Evolutionary conservation across 2,329 filamentous ascomycete genomes (phyloP).

Genomic region (Neocucurbitaria cava): DNA sequence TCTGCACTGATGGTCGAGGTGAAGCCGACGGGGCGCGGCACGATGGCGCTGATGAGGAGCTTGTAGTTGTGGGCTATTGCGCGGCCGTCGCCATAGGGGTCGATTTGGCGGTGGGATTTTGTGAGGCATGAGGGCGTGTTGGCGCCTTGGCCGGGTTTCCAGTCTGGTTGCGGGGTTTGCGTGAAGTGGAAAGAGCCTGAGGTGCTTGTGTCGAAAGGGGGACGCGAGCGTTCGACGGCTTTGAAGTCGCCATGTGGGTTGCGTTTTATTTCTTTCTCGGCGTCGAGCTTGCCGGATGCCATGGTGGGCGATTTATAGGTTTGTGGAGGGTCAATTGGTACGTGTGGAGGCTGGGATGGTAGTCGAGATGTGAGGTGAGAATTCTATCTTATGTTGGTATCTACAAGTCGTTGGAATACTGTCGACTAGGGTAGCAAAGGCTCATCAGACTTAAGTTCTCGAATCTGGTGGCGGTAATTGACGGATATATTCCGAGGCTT

Average conservation of each 20-base stretch:
- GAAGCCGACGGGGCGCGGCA: conserved; percentile 80
- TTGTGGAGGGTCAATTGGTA: neutral
- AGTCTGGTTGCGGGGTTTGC: conserved; percentile 69
- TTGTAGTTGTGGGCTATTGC: conserved; percentile 83
- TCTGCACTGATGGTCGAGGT: conserved; percentile 66
- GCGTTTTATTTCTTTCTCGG: conserved; percentile 60
- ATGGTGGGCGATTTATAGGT: conserved; percentile 10
- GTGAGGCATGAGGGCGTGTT: conserved; percentile 63
- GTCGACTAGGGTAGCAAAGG: neutral
- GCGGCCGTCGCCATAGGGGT: conserved; percentile 77
- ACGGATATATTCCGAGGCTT: conserved; percentile 27
- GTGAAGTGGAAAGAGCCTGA: conserved; percentile 65
- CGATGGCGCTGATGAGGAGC: conserved; percentile 81
- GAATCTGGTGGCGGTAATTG: conserved; percentile 13
- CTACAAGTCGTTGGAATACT: neutral
- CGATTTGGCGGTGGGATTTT: conserved; percentile 75
- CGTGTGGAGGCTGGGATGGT: neutral
- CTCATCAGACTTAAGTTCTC: conserved; percentile 7
- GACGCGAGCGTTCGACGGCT: conserved; percentile 69
- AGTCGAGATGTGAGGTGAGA: neutral
- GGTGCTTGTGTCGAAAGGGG: conserved; percentile 61
- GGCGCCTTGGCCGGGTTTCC: conserved; percentile 70
- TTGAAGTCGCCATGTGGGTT: conserved; percentile 81
- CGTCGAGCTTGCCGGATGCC: conserved; percentile 49
- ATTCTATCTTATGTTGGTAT: neutral